Evolutionary conservation across 2,329 filamentous ascomycete genomes (phyloP).

Genomic region (Coniochaeta hoffmannii): DNA sequence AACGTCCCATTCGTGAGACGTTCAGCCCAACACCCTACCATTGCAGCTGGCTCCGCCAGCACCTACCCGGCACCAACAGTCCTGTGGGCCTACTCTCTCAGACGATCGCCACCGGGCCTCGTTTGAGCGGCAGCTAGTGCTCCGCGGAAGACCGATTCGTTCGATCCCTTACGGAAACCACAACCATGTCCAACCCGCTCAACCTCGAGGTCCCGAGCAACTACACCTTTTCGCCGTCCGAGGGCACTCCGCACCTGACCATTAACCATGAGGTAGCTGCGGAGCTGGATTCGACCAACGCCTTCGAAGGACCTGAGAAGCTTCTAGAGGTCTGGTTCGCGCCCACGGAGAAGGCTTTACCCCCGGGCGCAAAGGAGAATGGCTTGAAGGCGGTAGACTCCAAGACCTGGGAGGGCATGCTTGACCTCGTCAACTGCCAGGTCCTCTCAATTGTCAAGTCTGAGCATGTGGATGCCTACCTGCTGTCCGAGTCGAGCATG

Average conservation of each 20-base stretch:
- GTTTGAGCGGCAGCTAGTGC: constrained; percentile 97
- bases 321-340: constrained; percentile 98
- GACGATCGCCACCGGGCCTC: constrained; percentile 85
- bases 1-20: constrained; percentile 70
- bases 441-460: constrained; percentile 91
- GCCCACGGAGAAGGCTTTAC: constrained; percentile 65
- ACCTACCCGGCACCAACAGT: constrained; percentile 50
- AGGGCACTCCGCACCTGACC: constrained; percentile 79
- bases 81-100: constrained; percentile 97
- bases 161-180: constrained; percentile 3
- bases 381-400: constrained; percentile 81
- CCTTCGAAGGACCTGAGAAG: constrained; percentile 98
- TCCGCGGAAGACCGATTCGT: constrained; percentile 58
- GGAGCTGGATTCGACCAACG: constrained; percentile 89
- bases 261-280: constrained; percentile 93
- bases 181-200: constrained; percentile 40
- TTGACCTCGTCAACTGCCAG: constrained; percentile 98
- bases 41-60: constrained; percentile 89
- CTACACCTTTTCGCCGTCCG: constrained; percentile 75
- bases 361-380: constrained; percentile 59
- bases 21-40: constrained; percentile 35
- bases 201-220: constrained; percentile 76
- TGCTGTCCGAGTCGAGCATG: constrained; percentile 98
- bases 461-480: constrained; percentile 90
- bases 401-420: constrained; percentile 91